These are phyloP conservation scores for Blumeria hordei DNA, from an alignment of 2,329 filamentous ascomycete genomes.

Conservation along the genomic window DNA sequence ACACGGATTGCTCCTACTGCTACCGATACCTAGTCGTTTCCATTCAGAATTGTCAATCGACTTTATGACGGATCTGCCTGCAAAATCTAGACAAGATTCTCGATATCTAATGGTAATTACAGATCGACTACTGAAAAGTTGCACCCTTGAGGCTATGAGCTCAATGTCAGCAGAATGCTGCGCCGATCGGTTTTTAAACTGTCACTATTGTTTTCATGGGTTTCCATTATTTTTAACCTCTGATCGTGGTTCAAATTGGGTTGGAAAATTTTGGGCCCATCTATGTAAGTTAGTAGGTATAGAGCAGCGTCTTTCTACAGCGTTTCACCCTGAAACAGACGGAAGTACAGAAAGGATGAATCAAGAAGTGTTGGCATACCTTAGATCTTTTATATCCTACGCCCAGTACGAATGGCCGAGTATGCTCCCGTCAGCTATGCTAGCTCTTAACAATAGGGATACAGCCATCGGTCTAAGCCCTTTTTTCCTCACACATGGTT, in stretches of 20 bases:
- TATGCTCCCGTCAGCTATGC: constrained; percentile 21
- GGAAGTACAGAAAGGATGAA: no score
- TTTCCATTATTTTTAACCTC: no score
- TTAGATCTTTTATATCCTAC: constrained; percentile 28
- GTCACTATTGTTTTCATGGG: no score
- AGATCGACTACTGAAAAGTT: background rate
- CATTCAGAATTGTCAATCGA: background rate
- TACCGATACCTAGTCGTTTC: background rate
- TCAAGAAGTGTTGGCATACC: background rate
- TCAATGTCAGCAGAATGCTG: background rate
- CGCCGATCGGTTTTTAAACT: background rate
- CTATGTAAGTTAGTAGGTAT: no score
- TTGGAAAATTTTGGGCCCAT: no score
- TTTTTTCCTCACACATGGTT: background rate
- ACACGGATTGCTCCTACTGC: background rate
- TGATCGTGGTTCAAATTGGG: no score
- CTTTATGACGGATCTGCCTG: background rate
- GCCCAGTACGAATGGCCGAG: constrained; percentile 70
- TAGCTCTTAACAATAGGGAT: background rate
- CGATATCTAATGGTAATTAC: background rate
- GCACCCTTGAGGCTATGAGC: background rate
- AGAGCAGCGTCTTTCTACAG: no score
- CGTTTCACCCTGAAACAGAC: no score
- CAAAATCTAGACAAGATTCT: background rate
- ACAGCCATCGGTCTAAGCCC: background rate